Evolutionary conservation across 2,329 filamentous ascomycete genomes (phyloP).

Genomic region (Exophiala calicioides): DNA sequence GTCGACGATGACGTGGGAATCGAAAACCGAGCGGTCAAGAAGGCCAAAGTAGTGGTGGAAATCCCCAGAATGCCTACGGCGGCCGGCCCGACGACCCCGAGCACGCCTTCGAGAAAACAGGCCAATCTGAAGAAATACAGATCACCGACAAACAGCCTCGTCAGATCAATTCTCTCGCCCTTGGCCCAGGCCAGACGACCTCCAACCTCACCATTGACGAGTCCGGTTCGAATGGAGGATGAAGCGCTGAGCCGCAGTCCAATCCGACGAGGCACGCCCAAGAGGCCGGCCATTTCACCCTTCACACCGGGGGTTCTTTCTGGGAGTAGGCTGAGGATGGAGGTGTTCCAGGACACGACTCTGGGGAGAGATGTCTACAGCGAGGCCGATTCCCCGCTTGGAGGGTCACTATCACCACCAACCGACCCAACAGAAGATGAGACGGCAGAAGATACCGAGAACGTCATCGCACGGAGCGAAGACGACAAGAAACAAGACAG

Average conservation of each 20-base stretch:
- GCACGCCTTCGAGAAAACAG: slow-evolving; percentile 11
- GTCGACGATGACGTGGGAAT: slow-evolving; percentile 12
- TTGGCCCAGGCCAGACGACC: slow-evolving; percentile 23
- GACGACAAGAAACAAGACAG: no score
- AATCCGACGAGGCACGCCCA: slow-evolving; percentile 8
- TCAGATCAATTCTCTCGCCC: slow-evolving; percentile 22
- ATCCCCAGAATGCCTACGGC: not conserved
- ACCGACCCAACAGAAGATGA: no score
- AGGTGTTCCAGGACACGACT: slow-evolving; percentile 3
- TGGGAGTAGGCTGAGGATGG: slow-evolving; percentile 14
- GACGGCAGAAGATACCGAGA: no score
- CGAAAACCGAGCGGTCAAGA: slow-evolving; percentile 21
- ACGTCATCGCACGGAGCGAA: no score
- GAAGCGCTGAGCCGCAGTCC: not conserved
- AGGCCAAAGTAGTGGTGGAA: slow-evolving; percentile 23
- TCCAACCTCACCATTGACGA: slow-evolving; percentile 26
- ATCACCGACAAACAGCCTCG: slow-evolving; percentile 8
- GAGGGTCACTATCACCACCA: no score
- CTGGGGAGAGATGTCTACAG: no score
- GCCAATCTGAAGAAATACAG: slow-evolving; percentile 3
- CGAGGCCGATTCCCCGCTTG: no score
- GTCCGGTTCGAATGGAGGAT: slow-evolving; percentile 17
- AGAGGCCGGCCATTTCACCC: slow-evolving; percentile 17
- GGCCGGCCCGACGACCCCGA: not conserved
- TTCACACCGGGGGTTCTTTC: slow-evolving; percentile 18